Evolutionary conservation across 2,329 filamentous ascomycete species (phyloP).

Genomic region (Fusarium clavum): DNA sequence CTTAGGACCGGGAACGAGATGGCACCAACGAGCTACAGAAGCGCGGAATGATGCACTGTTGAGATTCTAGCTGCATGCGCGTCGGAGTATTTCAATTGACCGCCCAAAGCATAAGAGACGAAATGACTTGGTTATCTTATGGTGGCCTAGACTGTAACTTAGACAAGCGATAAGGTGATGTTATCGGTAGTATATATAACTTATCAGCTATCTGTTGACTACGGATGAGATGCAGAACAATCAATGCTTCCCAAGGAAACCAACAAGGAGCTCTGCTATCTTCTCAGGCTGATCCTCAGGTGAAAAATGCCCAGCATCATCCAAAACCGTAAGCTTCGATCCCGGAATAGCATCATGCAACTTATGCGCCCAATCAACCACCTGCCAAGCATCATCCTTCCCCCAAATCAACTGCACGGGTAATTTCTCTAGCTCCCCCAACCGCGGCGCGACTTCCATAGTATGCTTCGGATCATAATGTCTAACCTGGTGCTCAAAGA

Average conservation of each 20-base stretch:
- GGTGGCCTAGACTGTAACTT: background rate
- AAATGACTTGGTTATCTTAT: background rate
- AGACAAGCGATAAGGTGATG: too few species aligned
- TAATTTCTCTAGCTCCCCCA: slow-evolving; percentile 41
- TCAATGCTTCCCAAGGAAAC: slow-evolving; percentile 10
- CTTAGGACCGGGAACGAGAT: slow-evolving; percentile 27
- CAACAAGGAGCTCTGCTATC: slow-evolving; percentile 27
- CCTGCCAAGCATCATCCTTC: slow-evolving; percentile 49
- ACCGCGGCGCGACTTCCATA: slow-evolving; percentile 44
- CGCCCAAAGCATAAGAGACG: background rate
- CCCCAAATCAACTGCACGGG: slow-evolving; percentile 50
- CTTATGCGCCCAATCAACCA: slow-evolving; percentile 49
- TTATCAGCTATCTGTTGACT: too few species aligned
- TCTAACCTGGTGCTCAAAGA: slow-evolving; percentile 51
- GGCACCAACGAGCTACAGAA: slow-evolving; percentile 23
- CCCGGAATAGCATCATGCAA: slow-evolving; percentile 48
- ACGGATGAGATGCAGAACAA: too few species aligned
- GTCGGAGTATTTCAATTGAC: too few species aligned
- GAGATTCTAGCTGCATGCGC: slow-evolving; percentile 8
- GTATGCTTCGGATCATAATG: slow-evolving; percentile 52
- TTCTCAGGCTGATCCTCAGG: slow-evolving; percentile 46
- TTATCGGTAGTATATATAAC: too few species aligned
- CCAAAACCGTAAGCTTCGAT: slow-evolving; percentile 44
- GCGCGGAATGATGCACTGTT: slow-evolving; percentile 24
- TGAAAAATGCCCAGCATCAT: slow-evolving; percentile 49